Conservation (phyloP, 2,329 filamentous ascomycete species). For the Colletotrichum karsti region DNA sequence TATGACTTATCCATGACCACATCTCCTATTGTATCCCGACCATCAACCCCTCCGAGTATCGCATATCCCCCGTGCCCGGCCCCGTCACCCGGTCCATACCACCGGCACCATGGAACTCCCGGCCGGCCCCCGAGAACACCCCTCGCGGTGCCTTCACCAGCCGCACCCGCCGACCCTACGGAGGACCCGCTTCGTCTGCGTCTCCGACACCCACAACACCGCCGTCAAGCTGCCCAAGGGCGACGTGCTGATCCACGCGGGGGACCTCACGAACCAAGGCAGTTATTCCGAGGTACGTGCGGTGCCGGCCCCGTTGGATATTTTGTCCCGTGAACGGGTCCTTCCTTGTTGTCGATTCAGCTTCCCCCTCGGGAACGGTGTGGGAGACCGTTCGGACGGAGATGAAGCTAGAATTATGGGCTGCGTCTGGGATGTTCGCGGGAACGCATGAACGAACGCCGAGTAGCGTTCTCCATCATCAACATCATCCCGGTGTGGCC, state of each 20-base stretch:
- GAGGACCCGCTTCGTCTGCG: constrained; percentile 74
- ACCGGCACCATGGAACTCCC: constrained; percentile 10
- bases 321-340: not conserved
- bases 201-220: constrained; percentile 80
- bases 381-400: constrained; percentile 8
- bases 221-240: constrained; percentile 72
- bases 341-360: not conserved
- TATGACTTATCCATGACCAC: not conserved
- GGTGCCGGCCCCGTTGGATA: not conserved
- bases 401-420: constrained; percentile 1
- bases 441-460: not conserved
- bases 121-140: not conserved
- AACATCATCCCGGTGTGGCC: no score
- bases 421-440: constrained; percentile 6
- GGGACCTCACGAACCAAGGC: constrained; percentile 80
- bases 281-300: constrained; percentile 59
- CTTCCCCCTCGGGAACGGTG: not conserved
- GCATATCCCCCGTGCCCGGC: not conserved
- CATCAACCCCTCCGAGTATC: not conserved
- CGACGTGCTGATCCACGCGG: constrained; percentile 79
- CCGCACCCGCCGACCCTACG: constrained; percentile 36
- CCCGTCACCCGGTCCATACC: not conserved
- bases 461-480: not conserved
- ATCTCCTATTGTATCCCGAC: not conserved
- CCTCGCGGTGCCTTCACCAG: not conserved